Conservation (phyloP, 345 rosid genomes). For the Citrus sinensis region DVS_A1.0 CM039164.1:14936501-14937000, state of each 20-base stretch:
- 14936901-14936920: background rate
- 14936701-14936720: background rate
- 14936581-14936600: background rate
- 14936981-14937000: slow-evolving; percentile 98
- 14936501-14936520: background rate
- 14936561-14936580: background rate
- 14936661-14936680: background rate
- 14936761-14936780: background rate
- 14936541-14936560: background rate
- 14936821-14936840: background rate
- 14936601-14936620: background rate
- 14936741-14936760: background rate
- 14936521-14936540: background rate
- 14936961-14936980: slow-evolving; percentile 18
- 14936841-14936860: background rate
- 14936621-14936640: background rate
- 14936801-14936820: background rate
- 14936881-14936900: background rate
- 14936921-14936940: background rate
- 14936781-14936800: background rate
- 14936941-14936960: background rate
- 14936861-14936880: background rate
- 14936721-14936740: background rate
- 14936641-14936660: background rate
- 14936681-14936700: background rate